Evolutionary conservation across 2,329 filamentous ascomycete genomes (phyloP).

Genomic region (Fusarium guadeloupense): DNA sequence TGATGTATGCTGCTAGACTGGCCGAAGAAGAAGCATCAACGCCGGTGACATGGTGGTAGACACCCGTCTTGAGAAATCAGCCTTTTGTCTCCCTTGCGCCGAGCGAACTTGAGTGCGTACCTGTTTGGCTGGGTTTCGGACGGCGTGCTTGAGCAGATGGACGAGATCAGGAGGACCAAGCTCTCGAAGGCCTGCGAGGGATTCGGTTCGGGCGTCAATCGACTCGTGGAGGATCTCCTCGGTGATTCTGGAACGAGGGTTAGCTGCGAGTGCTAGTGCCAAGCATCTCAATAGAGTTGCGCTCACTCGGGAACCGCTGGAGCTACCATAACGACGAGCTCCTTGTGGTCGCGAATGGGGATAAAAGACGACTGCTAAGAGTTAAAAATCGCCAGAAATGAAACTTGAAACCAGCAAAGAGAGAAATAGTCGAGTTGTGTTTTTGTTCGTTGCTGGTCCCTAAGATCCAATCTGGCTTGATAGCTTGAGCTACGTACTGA

Average conservation of each 20-base stretch:
- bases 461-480: conserved; percentile 47
- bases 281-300: conserved; percentile 10
- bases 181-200: conserved; percentile 85
- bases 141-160: conserved; percentile 83
- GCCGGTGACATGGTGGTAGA: conserved; percentile 98
- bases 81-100: conserved; percentile 24
- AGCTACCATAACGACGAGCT: conserved; percentile 68
- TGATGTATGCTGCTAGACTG: conserved; percentile 96
- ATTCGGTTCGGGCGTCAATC: conserved; percentile 91
- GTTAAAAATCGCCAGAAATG: conserved; percentile 2
- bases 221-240: conserved; percentile 93
- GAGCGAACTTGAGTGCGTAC: conserved; percentile 48
- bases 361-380: neutral
- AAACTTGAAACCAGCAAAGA: conserved; percentile 3
- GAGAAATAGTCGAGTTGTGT: conserved; percentile 7
- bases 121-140: conserved; percentile 66
- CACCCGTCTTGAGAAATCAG: conserved; percentile 71
- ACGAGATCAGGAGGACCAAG: conserved; percentile 95
- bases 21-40: conserved; percentile 97
- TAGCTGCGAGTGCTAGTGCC: conserved; percentile 33
- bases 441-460: conserved; percentile 38
- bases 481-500: conserved; percentile 39
- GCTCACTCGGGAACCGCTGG: conserved; percentile 80
- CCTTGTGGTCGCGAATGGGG: conserved; percentile 19
- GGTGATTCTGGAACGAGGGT: conserved; percentile 73